Base-by-base conservation (phyloP, 768 basidiomycete species). In the Termitomyces sp. region DNA sequence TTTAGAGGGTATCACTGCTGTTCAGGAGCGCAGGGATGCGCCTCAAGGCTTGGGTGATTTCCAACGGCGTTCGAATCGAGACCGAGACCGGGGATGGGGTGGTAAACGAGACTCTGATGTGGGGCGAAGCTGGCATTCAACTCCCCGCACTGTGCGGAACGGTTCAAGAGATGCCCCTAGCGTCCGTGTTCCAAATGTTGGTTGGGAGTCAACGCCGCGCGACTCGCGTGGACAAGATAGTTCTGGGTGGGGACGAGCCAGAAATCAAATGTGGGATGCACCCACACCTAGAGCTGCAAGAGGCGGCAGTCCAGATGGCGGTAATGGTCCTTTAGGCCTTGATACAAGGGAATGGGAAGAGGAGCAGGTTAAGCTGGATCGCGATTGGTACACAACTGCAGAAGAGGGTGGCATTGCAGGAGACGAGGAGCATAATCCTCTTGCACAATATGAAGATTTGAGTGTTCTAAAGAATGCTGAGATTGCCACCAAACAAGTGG, bases 291-390 rank as follows among this genome's bases (percentile, higher is more conserved):
- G 88, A 46, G 77, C 76, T 46, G 78, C 79, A 1, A 76, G 90
- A 63, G 86, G 81, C 3, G 82, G 77, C 0, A 90, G 88, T 61
- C 85, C 86, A 6, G 88, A 90, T 46, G 84, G 78, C 47, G 87
- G 86, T 32, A 86, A 82, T 51, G 81, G 74, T 26, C 79, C 81
- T 14, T 71, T 83, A 20, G 84, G 81, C 8, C 70, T 95, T 29
- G 90, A 94, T 67, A 78, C 82, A 44, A 79, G 90, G 50, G 96
- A 97, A 66, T 99, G 96, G 97, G 97, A 98, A 70, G 96, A 98
- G 65, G 97, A 98, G 69, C 94, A 97, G 69, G 80, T 94, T 13
- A 80, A 81, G 58, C 68, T 98, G 66, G 97, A 99, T 71, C 79
- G 97, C 27, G 94, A 98, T 66, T 99, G 97, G 97, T 99, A 98